Evolutionary conservation across 2,329 filamentous ascomycete genomes (phyloP).

Genomic region (Sarocladiaceae sp.): DNA sequence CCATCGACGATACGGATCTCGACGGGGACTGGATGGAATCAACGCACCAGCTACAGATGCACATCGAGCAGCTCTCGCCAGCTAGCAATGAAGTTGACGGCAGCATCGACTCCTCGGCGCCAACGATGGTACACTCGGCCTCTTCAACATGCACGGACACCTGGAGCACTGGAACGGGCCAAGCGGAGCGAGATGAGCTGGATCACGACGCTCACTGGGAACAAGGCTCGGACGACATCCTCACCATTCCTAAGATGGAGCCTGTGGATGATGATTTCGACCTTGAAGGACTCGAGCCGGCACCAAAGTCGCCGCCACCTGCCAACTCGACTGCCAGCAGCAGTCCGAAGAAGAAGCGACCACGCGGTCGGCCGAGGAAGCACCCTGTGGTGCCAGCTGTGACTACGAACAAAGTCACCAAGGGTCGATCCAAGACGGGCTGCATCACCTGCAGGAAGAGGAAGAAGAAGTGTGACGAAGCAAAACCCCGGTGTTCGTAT

Average conservation of each 20-base stretch:
- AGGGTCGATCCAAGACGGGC: constrained; percentile 66
- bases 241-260: constrained; percentile 49
- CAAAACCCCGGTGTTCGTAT: constrained; percentile 57
- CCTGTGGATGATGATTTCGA: constrained; percentile 45
- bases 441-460: constrained; percentile 62
- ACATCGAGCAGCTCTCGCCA: constrained; percentile 45
- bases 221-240: constrained; percentile 35
- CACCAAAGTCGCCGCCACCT: constrained; percentile 15
- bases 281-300: constrained; percentile 45
- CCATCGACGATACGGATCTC: not conserved
- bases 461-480: constrained; percentile 69
- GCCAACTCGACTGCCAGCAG: constrained; percentile 19
- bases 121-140: constrained; percentile 38
- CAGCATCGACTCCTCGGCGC: constrained; percentile 29
- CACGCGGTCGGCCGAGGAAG: constrained; percentile 77
- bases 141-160: constrained; percentile 40
- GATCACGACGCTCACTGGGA: constrained; percentile 42
- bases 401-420: constrained; percentile 61
- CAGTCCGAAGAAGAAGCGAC: constrained; percentile 48
- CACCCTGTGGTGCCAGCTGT: constrained; percentile 56
- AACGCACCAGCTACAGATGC: constrained; percentile 20
- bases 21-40: constrained; percentile 13
- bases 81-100: constrained; percentile 45
- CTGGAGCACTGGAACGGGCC: constrained; percentile 35
- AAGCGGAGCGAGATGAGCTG: constrained; percentile 25